A percentile compares a stretch with the other conserved stretches of the same genome.
phyloP scores from a whole-genome alignment of 1,284 basidiomycete genomes.

The Cryptococcus sp. region DNA sequence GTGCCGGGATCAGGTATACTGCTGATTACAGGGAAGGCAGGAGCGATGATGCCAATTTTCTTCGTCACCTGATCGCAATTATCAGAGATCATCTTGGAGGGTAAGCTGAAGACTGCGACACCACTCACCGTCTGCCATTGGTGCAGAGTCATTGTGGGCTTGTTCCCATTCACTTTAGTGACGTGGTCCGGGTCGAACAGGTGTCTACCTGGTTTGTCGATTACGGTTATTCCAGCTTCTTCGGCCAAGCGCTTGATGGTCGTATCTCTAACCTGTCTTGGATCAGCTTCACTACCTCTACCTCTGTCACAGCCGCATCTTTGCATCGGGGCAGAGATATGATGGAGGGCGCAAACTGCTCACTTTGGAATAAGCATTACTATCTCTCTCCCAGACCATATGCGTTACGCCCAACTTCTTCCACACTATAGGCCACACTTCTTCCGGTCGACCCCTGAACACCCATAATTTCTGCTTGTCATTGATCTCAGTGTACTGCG shows the following conservation, averaged over 20 bases:
- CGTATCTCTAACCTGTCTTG: conserved; percentile 14
- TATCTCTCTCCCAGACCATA: conserved; percentile 54
- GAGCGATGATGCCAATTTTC: conserved; percentile 12
- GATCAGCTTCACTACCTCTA: not conserved
- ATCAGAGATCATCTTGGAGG: too few relatives aligned
- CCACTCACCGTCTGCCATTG: conserved; percentile 45
- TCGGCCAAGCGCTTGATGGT: conserved; percentile 39
- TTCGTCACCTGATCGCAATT: conserved; percentile 30
- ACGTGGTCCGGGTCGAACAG: conserved; percentile 52
- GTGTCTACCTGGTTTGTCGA: conserved; percentile 52
- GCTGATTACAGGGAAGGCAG: conserved; percentile 24
- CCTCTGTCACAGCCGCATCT: too few relatives aligned
- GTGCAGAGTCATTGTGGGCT: conserved; percentile 47
- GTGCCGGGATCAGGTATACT: conserved; percentile 30
- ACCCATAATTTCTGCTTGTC: conserved; percentile 55
- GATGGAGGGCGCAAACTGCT: not conserved
- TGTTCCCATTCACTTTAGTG: conserved; percentile 42
- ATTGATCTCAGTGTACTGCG: conserved; percentile 52
- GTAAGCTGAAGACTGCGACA: too few relatives aligned
- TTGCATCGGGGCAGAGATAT: too few relatives aligned
- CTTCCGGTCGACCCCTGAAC: conserved; percentile 56
- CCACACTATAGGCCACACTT: conserved; percentile 54
- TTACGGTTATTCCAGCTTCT: conserved; percentile 45
- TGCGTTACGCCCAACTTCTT: conserved; percentile 58
- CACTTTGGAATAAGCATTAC: conserved; percentile 27